Evolutionary conservation across 2,329 filamentous ascomycete species (phyloP), one percentile per base, ranked within the genome.

Genomic region (Colletotrichum lupini): DNA sequence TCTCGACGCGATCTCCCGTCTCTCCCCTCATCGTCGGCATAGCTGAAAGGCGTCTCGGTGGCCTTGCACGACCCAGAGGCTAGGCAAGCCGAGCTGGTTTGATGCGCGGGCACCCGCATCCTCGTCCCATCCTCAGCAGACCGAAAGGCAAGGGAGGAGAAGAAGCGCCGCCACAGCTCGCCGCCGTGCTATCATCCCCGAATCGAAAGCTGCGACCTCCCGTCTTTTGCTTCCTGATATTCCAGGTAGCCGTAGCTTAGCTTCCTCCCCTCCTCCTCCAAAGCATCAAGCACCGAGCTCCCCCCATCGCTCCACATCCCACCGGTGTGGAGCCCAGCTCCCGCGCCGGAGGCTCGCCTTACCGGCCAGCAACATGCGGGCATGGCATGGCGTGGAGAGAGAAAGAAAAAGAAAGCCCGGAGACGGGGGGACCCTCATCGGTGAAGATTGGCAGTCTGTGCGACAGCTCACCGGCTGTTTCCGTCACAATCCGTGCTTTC

Each of bases 371-470:
- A 30, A 60, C 62, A 67, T 46, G 32, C 28, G 19, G 42, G 42
- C 42, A 49, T 49, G 37, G 37, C 37, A 42, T 42, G 37, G 37
- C 37, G 37, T 42, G 42, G 42, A 49, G 42, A 22, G 19, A 49
- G 32, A 35, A 42, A 37, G 46, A 71, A 71, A 67, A 71, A 60
- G 68, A 67, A 71, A 71, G 32, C 8, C 32, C 55, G 68, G 16
- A 42, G 37, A 19, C 16, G 16, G 37, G 8, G 32, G 46, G 42
- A 28, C 68, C 53, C 60, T 58, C 68, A 67, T 46, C 68, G 68
- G 56, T 71, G 62, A 59, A 71, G 56, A 52, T 26, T 16, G n/a
- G 42, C 26, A 53, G 53, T 53, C 68, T 46, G 42, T 32, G 62
- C 68, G 22, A 35, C 30, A 24, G 16, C 61, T 55, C 62, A 59